Conservation (phyloP, 169 alveolate genomes). For the Babesia gibsoni region DNA sequence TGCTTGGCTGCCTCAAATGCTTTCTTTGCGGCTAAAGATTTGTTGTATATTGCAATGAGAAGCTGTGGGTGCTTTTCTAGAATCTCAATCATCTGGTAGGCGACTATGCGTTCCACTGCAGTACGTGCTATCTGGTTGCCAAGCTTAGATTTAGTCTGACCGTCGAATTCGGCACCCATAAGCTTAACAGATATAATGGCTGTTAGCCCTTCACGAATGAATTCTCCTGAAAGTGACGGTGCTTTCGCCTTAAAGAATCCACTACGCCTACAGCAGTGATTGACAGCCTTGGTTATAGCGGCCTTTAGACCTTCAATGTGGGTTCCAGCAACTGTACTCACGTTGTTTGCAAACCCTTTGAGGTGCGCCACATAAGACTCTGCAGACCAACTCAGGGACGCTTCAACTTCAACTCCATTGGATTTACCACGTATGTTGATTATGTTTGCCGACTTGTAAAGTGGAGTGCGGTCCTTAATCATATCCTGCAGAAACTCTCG, state of each 20-base stretch:
- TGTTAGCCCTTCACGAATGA: constrained; percentile 75
- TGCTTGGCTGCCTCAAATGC: constrained; percentile 79
- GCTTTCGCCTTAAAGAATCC: constrained; percentile 59
- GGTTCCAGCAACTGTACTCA: constrained; percentile 79
- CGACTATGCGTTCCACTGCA: constrained; percentile 66
- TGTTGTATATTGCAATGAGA: constrained; percentile 65
- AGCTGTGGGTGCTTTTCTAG: constrained; percentile 73
- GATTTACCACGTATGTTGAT: constrained; percentile 53
- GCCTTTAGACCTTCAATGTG: constrained; percentile 79
- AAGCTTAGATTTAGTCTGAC: constrained; percentile 81
- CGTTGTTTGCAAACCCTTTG: constrained; percentile 75
- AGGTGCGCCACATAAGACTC: constrained; percentile 67
- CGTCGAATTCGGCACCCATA: constrained; percentile 81
- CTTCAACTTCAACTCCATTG: constrained; percentile 46
- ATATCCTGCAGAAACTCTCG: constrained; percentile 58
- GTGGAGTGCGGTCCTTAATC: constrained; percentile 52
- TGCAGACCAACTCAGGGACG: constrained; percentile 61
- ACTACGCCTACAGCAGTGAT: constrained; percentile 43
- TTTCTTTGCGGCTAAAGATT: constrained; percentile 72
- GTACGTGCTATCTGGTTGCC: constrained; percentile 71
- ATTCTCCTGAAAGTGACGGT: constrained; percentile 68
- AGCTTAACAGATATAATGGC: constrained; percentile 76
- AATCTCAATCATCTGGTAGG: constrained; percentile 68
- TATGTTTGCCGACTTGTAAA: constrained; percentile 46
- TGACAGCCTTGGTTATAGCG: constrained; percentile 73